Conservation (phyloP, 805 yeast species). For the Candida coquimbonensis region DNA sequence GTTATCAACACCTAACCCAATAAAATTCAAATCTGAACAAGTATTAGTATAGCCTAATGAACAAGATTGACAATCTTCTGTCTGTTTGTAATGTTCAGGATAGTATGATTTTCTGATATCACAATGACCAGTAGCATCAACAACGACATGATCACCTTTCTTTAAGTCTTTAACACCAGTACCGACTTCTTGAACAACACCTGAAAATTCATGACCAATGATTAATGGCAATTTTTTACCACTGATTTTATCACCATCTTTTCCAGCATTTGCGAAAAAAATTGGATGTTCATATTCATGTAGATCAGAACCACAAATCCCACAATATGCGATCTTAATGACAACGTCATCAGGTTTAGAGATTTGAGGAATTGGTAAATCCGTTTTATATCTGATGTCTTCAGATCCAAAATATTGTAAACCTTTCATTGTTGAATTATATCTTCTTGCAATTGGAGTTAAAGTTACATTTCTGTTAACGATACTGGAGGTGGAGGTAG, state of each 20-base stretch:
- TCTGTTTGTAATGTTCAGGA: conserved; percentile 14
- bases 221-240: conserved; percentile 45
- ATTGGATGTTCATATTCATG: conserved; percentile 59
- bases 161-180: conserved; percentile 40
- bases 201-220: conserved; percentile 58
- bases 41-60: conserved; percentile 37
- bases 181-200: conserved; percentile 48
- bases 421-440: conserved; percentile 30
- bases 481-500: not conserved
- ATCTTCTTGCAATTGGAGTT: not conserved
- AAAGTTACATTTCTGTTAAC: not conserved
- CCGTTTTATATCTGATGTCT: conserved; percentile 29
- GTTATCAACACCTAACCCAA: conserved; percentile 44
- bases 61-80: conserved; percentile 36
- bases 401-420: conserved; percentile 33
- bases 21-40: conserved; percentile 35
- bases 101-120: conserved; percentile 28
- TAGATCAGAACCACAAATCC: conserved; percentile 53
- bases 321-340: conserved; percentile 43
- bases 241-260: conserved; percentile 25
- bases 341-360: conserved; percentile 34
- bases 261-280: conserved; percentile 43
- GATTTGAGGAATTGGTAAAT: conserved; percentile 30
- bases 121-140: conserved; percentile 44
- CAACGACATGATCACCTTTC: conserved; percentile 51